phyloP scores from a whole-genome alignment of 176 grass and related monocot genomes.

The Oryza meyeriana region DNA sequence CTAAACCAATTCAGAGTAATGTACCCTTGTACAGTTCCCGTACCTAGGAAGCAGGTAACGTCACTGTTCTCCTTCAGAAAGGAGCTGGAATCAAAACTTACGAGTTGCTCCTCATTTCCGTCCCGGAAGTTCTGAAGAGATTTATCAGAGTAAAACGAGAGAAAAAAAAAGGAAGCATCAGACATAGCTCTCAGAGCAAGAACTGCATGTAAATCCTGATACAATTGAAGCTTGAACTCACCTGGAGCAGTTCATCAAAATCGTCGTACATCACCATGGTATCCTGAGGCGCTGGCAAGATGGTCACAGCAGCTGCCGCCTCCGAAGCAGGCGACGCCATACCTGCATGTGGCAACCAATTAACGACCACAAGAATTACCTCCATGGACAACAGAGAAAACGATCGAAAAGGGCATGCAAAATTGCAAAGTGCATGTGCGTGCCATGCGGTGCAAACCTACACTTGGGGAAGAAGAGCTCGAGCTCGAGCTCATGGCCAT shows the following conservation, averaged over 20 bases:
- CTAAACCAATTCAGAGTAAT: not conserved
- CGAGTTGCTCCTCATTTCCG: constrained; percentile 5
- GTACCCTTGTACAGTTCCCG: not conserved
- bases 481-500: constrained; percentile 18
- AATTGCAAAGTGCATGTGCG: not conserved
- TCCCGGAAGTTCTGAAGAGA: constrained; percentile 46
- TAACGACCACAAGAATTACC: not conserved
- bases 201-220: not conserved
- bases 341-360: not conserved
- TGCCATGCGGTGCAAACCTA: not conserved
- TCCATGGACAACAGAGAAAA: not conserved
- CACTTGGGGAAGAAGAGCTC: constrained; percentile 40
- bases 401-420: not conserved
- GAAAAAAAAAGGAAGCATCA: not conserved
- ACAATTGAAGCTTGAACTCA: constrained; percentile 20
- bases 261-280: constrained; percentile 3
- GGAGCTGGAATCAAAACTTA: constrained; percentile 5
- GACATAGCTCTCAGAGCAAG: not conserved
- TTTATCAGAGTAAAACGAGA: not conserved
- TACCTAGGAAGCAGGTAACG: not conserved
- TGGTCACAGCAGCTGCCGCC: not conserved
- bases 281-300: not conserved
- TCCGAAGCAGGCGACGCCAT: constrained; percentile 23
- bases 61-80: not conserved
- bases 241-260: constrained; percentile 49